Evolutionary conservation across 306 rosid species (phyloP), one percentile per base, ranked within the genome.

Genomic region (Lathyrus oleraceus): DNA sequence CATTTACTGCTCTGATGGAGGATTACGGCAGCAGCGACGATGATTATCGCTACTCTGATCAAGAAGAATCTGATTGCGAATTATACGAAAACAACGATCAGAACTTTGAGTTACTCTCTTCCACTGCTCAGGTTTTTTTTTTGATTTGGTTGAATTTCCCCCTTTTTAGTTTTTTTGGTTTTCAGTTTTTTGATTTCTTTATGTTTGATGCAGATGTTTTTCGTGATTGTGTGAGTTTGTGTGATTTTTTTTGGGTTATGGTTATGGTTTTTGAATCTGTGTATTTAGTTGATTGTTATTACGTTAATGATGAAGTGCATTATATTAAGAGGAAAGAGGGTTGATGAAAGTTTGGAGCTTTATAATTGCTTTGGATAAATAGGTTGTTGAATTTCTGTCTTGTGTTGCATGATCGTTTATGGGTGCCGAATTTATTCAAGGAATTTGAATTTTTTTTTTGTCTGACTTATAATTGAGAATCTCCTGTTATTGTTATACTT

Each of bases 11-110:
- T 10, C 4, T 3, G 45, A 42, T 42, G 56, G 56, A 49, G 2
- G 21, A 16, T 49, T 49, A 16, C 10, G 90, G 67, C 27, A 80
- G 78, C 87, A 82, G 85, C 76, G 92, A 91, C 8, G 97, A 84
- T 3, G 95, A 87, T 15, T 87, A 57, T 30, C 81, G 11, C 5
- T 77, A 77, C 84, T 87, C 97, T 83, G 91, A 91, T 88, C 89
- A 79, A 32, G 94, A 86, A 0, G 82, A 65, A 15, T 89, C 86
- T 16, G 72, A 73, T 9, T 84, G 85, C 10, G 85, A 90, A 6
- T 88, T 73, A 2, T 35, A 35, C 2, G 39, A 35, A 35, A 35
- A 35, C 10, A 35, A 35, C 10, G 39, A 35, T 35, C 39, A 35
- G 1, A 35, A 35, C 10, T 35, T 35, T 35, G 39, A 35, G 8